Percentiles rank a stretch among this genome's conserved stretches.
Evolutionary conservation across 768 basidiomycete genomes (phyloP).

Genomic region (Termitomyces sp.): DNA sequence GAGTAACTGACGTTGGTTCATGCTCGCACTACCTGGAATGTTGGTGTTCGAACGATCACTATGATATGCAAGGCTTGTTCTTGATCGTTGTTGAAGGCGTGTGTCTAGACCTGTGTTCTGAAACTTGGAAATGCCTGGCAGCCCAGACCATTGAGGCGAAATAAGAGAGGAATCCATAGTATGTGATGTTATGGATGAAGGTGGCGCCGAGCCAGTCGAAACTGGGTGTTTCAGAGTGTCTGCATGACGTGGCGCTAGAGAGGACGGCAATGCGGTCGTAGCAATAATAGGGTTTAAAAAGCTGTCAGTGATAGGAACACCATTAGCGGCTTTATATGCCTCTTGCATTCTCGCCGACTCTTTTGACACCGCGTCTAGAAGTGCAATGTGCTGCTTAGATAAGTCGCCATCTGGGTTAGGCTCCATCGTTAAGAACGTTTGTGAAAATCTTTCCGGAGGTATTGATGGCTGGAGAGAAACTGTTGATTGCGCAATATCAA

Average conservation of each 20-base stretch:
- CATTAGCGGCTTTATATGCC: slow-evolving; percentile 16
- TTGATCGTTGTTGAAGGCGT: slow-evolving; percentile 41
- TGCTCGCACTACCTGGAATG: slow-evolving; percentile 35
- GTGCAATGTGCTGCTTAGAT: slow-evolving; percentile 66
- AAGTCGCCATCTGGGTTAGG: slow-evolving; percentile 43
- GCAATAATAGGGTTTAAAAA: slow-evolving; percentile 6
- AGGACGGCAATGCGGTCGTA: background rate
- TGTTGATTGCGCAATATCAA: background rate
- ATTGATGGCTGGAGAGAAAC: slow-evolving; percentile 11
- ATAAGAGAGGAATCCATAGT: background rate
- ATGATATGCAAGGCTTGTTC: slow-evolving; percentile 42
- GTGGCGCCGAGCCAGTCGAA: slow-evolving; percentile 16
- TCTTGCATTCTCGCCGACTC: slow-evolving; percentile 65
- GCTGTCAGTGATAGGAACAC: slow-evolving; percentile 8
- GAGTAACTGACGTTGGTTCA: slow-evolving; percentile 50
- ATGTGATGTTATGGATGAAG: background rate
- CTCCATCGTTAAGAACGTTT: slow-evolving; percentile 32
- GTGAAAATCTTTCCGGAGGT: background rate
- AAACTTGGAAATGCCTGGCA: background rate
- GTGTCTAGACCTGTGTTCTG: slow-evolving; percentile 6
- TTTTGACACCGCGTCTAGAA: slow-evolving; percentile 68
- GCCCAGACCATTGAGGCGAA: background rate
- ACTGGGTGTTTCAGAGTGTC: slow-evolving; percentile 1
- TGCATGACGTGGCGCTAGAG: background rate
- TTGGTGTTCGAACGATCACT: slow-evolving; percentile 26